These are phyloP conservation scores for Sophora flavescens DNA, from an alignment of 306 rosid genomes.

Conservation along the genomic window DNA sequence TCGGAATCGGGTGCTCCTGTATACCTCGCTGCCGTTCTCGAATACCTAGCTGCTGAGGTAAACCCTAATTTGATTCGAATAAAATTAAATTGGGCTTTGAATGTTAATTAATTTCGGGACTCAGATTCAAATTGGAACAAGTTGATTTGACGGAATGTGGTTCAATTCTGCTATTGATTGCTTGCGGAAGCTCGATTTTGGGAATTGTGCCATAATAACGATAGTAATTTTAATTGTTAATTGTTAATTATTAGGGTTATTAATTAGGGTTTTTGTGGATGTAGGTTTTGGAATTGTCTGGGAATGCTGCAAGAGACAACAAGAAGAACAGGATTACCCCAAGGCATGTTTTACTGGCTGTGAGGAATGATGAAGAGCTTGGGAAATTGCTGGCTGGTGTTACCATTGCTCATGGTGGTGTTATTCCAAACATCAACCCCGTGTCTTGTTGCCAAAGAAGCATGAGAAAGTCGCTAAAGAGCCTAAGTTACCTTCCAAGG, in stretches of 20 bases:
- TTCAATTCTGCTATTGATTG: background rate
- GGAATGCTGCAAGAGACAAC: slow-evolving; percentile 57
- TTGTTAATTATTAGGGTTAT: background rate
- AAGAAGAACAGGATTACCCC: slow-evolving; percentile 56
- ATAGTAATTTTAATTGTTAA: background rate
- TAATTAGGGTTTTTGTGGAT: background rate
- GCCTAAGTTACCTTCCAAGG: slow-evolving; percentile 50
- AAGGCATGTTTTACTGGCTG: slow-evolving; percentile 52
- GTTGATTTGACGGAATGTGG: background rate
- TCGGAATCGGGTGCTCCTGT: slow-evolving; percentile 82
- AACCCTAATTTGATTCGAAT: background rate
- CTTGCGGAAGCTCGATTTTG: background rate
- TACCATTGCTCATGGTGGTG: slow-evolving; percentile 54
- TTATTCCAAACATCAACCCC: slow-evolving; percentile 55
- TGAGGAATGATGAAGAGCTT: slow-evolving; percentile 56
- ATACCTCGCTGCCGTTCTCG: slow-evolving; percentile 79
- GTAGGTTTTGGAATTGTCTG: slow-evolving; percentile 56
- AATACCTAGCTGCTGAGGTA: slow-evolving; percentile 83
- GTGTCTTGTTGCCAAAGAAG: slow-evolving; percentile 53
- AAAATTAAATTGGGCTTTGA: no score
- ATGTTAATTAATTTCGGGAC: background rate
- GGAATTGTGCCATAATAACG: background rate
- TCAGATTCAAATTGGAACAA: background rate
- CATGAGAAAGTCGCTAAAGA: slow-evolving; percentile 24
- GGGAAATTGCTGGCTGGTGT: slow-evolving; percentile 55